Evolutionary conservation across 2,329 filamentous ascomycete species (phyloP).

Genomic region (Fusarium redolens): DNA sequence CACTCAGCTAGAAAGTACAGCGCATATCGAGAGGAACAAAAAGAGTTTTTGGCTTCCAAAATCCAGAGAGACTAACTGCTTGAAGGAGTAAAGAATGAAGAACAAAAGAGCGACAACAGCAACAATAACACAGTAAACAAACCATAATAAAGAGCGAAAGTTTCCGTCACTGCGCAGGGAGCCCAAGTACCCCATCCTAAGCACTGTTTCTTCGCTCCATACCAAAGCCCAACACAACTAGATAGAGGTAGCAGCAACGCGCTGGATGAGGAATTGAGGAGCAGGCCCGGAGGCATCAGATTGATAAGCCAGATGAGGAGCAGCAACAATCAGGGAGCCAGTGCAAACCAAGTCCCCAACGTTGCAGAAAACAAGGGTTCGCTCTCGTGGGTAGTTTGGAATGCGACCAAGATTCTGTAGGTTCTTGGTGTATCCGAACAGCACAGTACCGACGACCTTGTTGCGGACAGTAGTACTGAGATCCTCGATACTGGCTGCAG

Average conservation of each 20-base stretch:
- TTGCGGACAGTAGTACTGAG: constrained; percentile 46
- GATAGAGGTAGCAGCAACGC: constrained; percentile 13
- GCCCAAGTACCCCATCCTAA: neutral
- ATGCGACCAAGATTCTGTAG: constrained; percentile 54
- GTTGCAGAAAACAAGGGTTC: constrained; percentile 53
- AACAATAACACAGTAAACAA: neutral
- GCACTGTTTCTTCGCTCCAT: neutral
- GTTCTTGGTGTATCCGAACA: constrained; percentile 59
- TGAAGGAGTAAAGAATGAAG: accelerated
- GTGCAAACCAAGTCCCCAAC: constrained; percentile 50
- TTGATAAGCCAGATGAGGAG: constrained; percentile 28
- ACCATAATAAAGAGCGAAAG: neutral
- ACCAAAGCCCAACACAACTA: neutral
- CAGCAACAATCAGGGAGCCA: constrained; percentile 48
- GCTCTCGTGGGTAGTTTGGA: constrained; percentile 50
- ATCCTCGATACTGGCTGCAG: constrained; percentile 53
- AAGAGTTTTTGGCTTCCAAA: neutral
- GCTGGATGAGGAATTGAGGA: constrained; percentile 27
- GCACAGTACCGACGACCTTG: constrained; percentile 51
- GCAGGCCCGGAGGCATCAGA: constrained; percentile 25
- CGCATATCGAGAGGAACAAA: neutral
- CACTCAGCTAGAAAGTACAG: accelerated
- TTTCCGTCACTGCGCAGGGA: neutral
- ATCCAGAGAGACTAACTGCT: neutral
- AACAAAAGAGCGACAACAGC: neutral